Percentiles rank a stretch among this genome's conserved stretches.
Evolutionary conservation across 208 protist genomes (phyloP).

Genomic region (Wallacemonas sp.): DNA sequence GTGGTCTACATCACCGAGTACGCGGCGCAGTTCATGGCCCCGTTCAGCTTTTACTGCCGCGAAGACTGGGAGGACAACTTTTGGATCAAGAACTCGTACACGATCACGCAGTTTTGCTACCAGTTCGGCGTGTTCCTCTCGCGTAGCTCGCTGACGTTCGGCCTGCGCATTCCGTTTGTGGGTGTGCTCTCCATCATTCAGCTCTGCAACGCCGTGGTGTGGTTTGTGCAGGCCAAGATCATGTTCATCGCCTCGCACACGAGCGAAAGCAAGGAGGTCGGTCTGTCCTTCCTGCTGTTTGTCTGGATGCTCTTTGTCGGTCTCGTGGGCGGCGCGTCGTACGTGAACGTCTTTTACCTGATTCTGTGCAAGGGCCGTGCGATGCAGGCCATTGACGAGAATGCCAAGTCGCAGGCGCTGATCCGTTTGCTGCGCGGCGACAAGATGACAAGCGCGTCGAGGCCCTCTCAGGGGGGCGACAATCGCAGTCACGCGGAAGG

Average conservation of each 20-base stretch:
- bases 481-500: background rate
- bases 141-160: slow-evolving; percentile 68
- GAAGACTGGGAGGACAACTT: slow-evolving; percentile 42
- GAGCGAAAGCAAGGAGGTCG: slow-evolving; percentile 35
- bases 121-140: slow-evolving; percentile 91
- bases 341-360: slow-evolving; percentile 93
- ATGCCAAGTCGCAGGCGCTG: background rate
- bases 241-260: slow-evolving; percentile 57
- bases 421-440: background rate
- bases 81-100: slow-evolving; percentile 78
- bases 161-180: slow-evolving; percentile 82
- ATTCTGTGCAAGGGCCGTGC: slow-evolving; percentile 52
- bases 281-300: slow-evolving; percentile 76
- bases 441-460: background rate
- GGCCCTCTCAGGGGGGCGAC: background rate
- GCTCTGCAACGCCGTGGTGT: slow-evolving; percentile 81
- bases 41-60: slow-evolving; percentile 72
- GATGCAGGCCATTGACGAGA: slow-evolving; percentile 41
- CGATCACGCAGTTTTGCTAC: slow-evolving; percentile 89
- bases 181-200: slow-evolving; percentile 88
- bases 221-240: slow-evolving; percentile 81
- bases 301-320: slow-evolving; percentile 91
- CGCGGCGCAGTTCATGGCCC: slow-evolving; percentile 81
- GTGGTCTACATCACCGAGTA: slow-evolving; percentile 90
- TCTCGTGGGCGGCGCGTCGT: slow-evolving; percentile 87